These are phyloP conservation scores for Lactifluus pinguis DNA, from an alignment of 768 basidiomycete species.

Conservation along the genomic window DNA sequence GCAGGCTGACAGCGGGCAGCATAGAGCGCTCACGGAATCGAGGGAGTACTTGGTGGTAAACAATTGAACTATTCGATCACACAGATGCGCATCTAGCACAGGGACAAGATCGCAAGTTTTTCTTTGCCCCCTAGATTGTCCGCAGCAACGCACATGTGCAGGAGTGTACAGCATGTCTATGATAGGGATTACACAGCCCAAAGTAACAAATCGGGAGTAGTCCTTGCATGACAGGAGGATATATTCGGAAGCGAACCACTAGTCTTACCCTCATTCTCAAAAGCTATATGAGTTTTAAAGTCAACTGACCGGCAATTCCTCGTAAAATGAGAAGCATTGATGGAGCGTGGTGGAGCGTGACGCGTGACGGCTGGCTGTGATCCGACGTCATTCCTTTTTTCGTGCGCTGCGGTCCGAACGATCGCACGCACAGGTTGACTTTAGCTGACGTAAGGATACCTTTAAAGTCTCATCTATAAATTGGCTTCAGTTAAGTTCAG, in stretches of 20 bases:
- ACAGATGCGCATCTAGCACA: background rate
- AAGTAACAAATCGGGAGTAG: background rate
- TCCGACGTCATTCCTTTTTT: no score
- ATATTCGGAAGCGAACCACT: no score
- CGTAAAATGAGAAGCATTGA: no score
- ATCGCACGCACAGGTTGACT: background rate
- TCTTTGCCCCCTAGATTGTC: background rate
- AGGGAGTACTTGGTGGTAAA: no score
- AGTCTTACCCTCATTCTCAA: no score
- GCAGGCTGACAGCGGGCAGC: background rate
- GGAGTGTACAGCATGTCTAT: background rate
- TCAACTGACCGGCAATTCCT: no score
- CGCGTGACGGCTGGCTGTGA: no score
- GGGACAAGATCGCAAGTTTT: background rate
- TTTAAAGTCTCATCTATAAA: background rate
- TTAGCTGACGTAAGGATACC: background rate
- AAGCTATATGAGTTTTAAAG: no score
- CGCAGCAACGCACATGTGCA: background rate
- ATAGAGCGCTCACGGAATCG: background rate
- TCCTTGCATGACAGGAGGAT: background rate
- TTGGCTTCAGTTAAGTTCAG: background rate
- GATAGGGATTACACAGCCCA: background rate
- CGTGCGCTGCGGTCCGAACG: background rate
- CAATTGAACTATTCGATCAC: background rate
- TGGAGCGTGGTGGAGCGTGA: no score